These are phyloP conservation scores for Trichoderma sp. DNA, from an alignment of 2,329 filamentous ascomycete species.

Conservation along the genomic window DNA sequence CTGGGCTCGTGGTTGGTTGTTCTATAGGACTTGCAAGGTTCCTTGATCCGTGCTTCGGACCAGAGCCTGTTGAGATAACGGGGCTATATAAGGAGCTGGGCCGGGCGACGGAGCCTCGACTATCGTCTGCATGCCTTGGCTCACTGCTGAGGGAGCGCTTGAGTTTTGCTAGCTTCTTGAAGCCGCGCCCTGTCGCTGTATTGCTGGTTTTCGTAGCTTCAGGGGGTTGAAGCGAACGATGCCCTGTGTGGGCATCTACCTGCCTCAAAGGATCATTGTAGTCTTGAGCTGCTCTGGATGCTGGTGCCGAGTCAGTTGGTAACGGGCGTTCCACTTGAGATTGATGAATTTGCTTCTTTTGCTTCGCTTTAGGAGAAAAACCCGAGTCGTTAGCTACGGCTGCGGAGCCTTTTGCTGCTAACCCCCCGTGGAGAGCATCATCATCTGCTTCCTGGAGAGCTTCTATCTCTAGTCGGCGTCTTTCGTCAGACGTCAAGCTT, in stretches of 20 bases:
- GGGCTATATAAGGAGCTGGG: slow-evolving; percentile 41
- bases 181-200: background rate
- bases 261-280: background rate
- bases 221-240: background rate
- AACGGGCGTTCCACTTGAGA: background rate
- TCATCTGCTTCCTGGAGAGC: slow-evolving; percentile 56
- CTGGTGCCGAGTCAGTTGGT: background rate
- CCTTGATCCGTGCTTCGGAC: slow-evolving; percentile 32
- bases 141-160: background rate
- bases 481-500: slow-evolving; percentile 64
- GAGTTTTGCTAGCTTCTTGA: slow-evolving; percentile 8
- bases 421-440: slow-evolving; percentile 38
- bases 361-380: background rate
- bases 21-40: slow-evolving; percentile 36
- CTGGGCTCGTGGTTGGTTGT: slow-evolving; percentile 31
- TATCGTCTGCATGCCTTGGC: slow-evolving; percentile 25
- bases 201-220: background rate
- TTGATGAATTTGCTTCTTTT: background rate
- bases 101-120: slow-evolving; percentile 31
- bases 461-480: slow-evolving; percentile 63
- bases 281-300: background rate
- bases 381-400: background rate
- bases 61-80: slow-evolving; percentile 26
- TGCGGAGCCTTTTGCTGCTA: background rate
- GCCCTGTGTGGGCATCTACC: slow-evolving; percentile 4